These are phyloP conservation scores for Syncephalastrum monosporum DNA, from an alignment of 371 early-diverging fungal species.

Conservation along the genomic window DNA sequence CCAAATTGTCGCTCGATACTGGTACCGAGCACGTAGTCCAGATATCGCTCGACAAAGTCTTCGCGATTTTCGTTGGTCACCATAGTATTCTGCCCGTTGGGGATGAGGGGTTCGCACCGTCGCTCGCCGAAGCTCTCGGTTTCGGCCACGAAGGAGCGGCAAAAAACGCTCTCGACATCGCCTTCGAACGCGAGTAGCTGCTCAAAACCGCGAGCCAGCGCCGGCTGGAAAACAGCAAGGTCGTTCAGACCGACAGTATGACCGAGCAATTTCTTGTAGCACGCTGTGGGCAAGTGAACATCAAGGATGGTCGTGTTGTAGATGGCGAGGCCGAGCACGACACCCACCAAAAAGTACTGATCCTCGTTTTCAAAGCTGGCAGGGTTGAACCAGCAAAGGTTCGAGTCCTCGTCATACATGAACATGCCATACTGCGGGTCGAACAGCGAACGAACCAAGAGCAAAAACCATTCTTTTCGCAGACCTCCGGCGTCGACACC, in stretches of 20 bases:
- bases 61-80: conserved; percentile 76
- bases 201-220: conserved; percentile 80
- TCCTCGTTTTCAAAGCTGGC: conserved; percentile 83
- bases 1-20: conserved; percentile 83
- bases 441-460: conserved; percentile 88
- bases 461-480: conserved; percentile 93
- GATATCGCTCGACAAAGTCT: conserved; percentile 83
- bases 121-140: conserved; percentile 79
- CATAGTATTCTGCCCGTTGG: conserved; percentile 67
- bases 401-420: conserved; percentile 70
- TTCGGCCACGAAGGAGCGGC: conserved; percentile 79
- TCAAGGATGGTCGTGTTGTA: conserved; percentile 93
- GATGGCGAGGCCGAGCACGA: conserved; percentile 91
- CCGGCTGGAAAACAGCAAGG: conserved; percentile 58
- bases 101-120: conserved; percentile 67
- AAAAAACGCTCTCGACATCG: conserved; percentile 84
- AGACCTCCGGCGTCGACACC: conserved; percentile 96
- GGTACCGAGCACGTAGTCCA: conserved; percentile 77
- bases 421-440: conserved; percentile 88
- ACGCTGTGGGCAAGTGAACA: conserved; percentile 85
- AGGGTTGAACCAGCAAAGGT: conserved; percentile 93
- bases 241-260: conserved; percentile 58
- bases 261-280: conserved; percentile 92
- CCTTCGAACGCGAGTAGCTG: conserved; percentile 78
- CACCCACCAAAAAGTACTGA: conserved; percentile 91